These are phyloP conservation scores for Purpureocillium takamizusanense DNA, from an alignment of 2,329 filamentous ascomycete species.

Conservation along the genomic window DNA sequence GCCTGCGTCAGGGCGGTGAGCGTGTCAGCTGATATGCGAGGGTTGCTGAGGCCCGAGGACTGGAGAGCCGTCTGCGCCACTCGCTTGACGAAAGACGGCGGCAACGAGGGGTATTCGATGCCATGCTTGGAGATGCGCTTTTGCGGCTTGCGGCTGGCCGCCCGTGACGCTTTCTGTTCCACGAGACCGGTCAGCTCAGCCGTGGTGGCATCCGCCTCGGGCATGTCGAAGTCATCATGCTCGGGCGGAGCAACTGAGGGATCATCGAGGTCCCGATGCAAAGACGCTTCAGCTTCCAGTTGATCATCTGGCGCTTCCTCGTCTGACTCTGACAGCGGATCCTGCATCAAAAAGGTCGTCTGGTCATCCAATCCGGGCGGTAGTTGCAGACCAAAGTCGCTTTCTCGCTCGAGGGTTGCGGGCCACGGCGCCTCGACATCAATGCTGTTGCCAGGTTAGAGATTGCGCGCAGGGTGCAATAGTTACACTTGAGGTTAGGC, in stretches of 20 bases:
- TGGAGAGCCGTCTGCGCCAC: conserved; percentile 63
- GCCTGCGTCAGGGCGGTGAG: conserved; percentile 69
- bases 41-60: conserved; percentile 54
- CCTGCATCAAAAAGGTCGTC: conserved; percentile 41
- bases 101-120: conserved; percentile 66
- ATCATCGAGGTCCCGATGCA: conserved; percentile 8
- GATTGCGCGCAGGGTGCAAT: neutral
- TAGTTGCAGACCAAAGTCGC: conserved; percentile 42
- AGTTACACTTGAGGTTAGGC: neutral
- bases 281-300: conserved; percentile 11
- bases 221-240: conserved; percentile 1
- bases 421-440: conserved; percentile 32
- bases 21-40: conserved; percentile 64
- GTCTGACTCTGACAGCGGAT: conserved; percentile 18
- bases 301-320: conserved; percentile 5
- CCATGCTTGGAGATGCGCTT: conserved; percentile 58
- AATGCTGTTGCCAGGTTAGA: conserved; percentile 10
- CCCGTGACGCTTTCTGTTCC: neutral
- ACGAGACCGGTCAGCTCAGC: neutral
- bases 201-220: conserved; percentile 1
- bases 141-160: conserved; percentile 20
- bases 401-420: conserved; percentile 33
- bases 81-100: conserved; percentile 63
- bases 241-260: conserved; percentile 7
- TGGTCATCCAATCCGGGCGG: conserved; percentile 37